phyloP scores from a whole-genome alignment of 2,329 filamentous ascomycete genomes.

The Colletotrichum euphorbiae region DNA sequence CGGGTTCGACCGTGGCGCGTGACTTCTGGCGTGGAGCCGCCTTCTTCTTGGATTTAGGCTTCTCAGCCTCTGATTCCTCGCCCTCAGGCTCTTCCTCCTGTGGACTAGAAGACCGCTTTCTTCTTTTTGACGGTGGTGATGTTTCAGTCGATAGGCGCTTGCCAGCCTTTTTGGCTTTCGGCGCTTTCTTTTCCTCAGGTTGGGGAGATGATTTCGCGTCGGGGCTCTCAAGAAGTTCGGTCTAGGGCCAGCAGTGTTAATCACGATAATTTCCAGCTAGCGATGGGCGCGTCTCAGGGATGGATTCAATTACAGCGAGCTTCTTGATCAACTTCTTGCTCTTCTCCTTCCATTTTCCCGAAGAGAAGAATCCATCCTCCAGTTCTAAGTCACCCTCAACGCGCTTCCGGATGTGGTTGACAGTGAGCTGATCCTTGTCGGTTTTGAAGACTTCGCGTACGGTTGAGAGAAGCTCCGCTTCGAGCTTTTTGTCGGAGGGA shows the following conservation, averaged over 20 bases:
- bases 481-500: conserved; percentile 55
- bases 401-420: conserved; percentile 67
- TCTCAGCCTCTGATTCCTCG: conserved; percentile 42
- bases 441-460: conserved; percentile 59
- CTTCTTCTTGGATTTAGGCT: conserved; percentile 42
- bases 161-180: conserved; percentile 46
- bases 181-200: conserved; percentile 19
- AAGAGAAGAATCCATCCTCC: conserved; percentile 62
- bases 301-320: conserved; percentile 59
- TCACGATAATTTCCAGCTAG: no score
- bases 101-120: conserved; percentile 50
- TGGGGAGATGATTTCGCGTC: neutral
- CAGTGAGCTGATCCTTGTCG: conserved; percentile 61
- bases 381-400: conserved; percentile 63
- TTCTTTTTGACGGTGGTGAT: conserved; percentile 53
- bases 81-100: conserved; percentile 48
- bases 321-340: conserved; percentile 69
- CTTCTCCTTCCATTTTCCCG: conserved; percentile 65
- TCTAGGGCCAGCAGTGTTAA: conserved; percentile 16
- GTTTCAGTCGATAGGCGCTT: conserved; percentile 52
- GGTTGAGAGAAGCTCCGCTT: conserved; percentile 59
- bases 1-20: conserved; percentile 45
- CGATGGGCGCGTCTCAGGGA: neutral
- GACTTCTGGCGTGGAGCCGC: conserved; percentile 44
- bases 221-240: conserved; percentile 18